phyloP scores from a whole-genome alignment of 495 filamentous ascomycete species.

The Elasticomyces elasticus region DNA sequence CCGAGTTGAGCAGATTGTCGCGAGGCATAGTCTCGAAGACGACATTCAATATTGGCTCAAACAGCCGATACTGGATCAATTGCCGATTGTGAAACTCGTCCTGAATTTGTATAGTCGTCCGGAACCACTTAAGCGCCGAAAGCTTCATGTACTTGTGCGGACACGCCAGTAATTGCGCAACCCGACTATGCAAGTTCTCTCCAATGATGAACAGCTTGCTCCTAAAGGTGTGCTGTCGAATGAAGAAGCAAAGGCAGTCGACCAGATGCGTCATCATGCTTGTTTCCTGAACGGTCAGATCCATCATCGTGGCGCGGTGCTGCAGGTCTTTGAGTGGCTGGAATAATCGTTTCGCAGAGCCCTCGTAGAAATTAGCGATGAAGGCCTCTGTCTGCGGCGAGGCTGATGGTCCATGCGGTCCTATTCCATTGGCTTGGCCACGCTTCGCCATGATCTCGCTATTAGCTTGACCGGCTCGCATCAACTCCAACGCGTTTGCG shows the following conservation, averaged over 20 bases:
- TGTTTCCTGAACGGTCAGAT: conserved; percentile 67
- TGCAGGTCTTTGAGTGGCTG: conserved; percentile 77
- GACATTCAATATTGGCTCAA: conserved; percentile 81
- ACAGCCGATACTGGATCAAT: conserved; percentile 71
- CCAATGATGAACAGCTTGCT: conserved; percentile 81
- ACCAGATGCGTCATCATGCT: conserved; percentile 83
- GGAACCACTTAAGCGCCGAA: conserved; percentile 88
- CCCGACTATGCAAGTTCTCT: conserved; percentile 66
- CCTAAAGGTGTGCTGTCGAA: conserved; percentile 75
- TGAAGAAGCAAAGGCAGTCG: conserved; percentile 90
- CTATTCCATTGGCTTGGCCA: conserved; percentile 8
- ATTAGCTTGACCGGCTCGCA: conserved; percentile 46
- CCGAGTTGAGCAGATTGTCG: conserved; percentile 92
- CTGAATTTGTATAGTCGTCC: conserved; percentile 71
- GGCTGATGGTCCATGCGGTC: conserved; percentile 18
- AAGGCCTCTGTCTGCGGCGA: conserved; percentile 73
- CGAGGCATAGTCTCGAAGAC: conserved; percentile 83
- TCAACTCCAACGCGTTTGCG: conserved; percentile 44
- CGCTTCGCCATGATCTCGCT: conserved; percentile 61
- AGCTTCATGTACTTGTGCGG: conserved; percentile 92
- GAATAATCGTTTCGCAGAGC: conserved; percentile 78
- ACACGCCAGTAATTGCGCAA: conserved; percentile 72
- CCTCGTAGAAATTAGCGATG: conserved; percentile 80
- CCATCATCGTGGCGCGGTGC: conserved; percentile 46
- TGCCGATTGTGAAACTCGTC: conserved; percentile 90